Evolutionary conservation across 495 filamentous ascomycete genomes (phyloP).

Genomic region (Haplographium delicatum): DNA sequence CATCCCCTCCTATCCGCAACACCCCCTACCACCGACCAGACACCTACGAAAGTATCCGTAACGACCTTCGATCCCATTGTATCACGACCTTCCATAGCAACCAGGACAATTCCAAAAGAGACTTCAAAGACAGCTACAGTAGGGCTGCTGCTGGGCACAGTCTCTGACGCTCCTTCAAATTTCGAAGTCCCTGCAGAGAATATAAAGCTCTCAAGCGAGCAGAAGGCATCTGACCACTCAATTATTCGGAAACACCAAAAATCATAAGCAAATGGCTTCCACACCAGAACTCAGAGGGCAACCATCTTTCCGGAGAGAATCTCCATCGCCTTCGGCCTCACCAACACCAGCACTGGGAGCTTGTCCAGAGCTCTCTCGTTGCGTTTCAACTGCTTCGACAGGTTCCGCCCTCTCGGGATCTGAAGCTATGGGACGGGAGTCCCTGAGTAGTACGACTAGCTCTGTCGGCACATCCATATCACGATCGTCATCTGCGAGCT

Average conservation of each 20-base stretch:
- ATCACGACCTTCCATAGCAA: slow-evolving; percentile 19
- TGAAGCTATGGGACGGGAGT: slow-evolving; percentile 42
- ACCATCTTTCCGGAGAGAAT: slow-evolving; percentile 30
- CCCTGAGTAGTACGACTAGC: slow-evolving; percentile 25
- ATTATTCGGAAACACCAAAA: too few relatives aligned
- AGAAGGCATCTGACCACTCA: too few relatives aligned
- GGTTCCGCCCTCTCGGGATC: slow-evolving; percentile 57
- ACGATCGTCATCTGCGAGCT: slow-evolving; percentile 39
- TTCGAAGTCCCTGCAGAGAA: background rate
- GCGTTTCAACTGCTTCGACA: slow-evolving; percentile 71
- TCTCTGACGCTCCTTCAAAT: slow-evolving; percentile 3
- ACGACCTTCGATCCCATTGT: slow-evolving; percentile 3
- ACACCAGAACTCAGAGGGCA: slow-evolving; percentile 15
- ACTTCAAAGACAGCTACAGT: too few relatives aligned
- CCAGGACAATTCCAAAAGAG: background rate
- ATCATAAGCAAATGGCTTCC: slow-evolving; percentile 12
- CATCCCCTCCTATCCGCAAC: slow-evolving; percentile 4
- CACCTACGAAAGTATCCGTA: slow-evolving; percentile 8
- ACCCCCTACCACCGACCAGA: background rate
- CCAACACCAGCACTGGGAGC: slow-evolving; percentile 63
- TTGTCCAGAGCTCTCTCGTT: slow-evolving; percentile 61
- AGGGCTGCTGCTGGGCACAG: slow-evolving; percentile 19
- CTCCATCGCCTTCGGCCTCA: slow-evolving; percentile 60
- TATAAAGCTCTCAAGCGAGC: too few relatives aligned
- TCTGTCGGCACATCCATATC: slow-evolving; percentile 22